These are phyloP conservation scores for Limonomyces culmigenus DNA, from an alignment of 1,284 basidiomycete genomes.

Conservation along the genomic window DNA sequence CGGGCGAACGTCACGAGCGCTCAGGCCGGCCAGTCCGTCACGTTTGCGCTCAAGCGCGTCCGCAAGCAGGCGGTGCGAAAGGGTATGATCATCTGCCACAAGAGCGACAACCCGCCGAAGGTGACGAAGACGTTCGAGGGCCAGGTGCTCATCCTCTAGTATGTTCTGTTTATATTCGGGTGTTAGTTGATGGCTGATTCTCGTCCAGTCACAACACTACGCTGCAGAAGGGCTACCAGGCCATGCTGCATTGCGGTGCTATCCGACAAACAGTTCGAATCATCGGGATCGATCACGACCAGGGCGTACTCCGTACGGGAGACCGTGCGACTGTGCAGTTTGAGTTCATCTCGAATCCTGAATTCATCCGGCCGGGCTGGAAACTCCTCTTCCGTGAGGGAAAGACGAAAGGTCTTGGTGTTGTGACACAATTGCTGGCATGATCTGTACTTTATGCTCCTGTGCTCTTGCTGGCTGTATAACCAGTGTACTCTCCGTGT, in stretches of 20 bases:
- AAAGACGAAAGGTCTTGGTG: slow-evolving; percentile 89
- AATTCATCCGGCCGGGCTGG: slow-evolving; percentile 85
- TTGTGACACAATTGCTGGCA: no score
- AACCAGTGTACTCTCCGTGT: no score
- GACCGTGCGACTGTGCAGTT: slow-evolving; percentile 83
- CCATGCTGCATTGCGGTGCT: slow-evolving; percentile 75
- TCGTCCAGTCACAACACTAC: slow-evolving; percentile 72
- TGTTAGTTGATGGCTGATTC: slow-evolving; percentile 1
- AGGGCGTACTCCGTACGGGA: slow-evolving; percentile 77
- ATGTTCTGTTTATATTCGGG: slow-evolving; percentile 11
- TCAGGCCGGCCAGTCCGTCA: slow-evolving; percentile 91
- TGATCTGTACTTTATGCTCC: no score
- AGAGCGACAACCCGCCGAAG: slow-evolving; percentile 62
- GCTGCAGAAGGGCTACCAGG: slow-evolving; percentile 80
- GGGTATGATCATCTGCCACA: slow-evolving; percentile 84
- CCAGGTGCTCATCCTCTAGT: slow-evolving; percentile 74
- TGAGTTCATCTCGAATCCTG: slow-evolving; percentile 80
- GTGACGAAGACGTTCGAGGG: slow-evolving; percentile 60
- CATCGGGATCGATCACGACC: slow-evolving; percentile 74
- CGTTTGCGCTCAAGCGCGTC: slow-evolving; percentile 84
- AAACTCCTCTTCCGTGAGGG: slow-evolving; percentile 85
- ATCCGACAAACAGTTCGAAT: slow-evolving; percentile 85
- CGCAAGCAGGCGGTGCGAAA: slow-evolving; percentile 75
- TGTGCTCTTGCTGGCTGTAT: no score
- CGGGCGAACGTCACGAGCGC: slow-evolving; percentile 71